phyloP scores from a whole-genome alignment of 139 green algal species.

The Parachlorella kessleri region DNA sequence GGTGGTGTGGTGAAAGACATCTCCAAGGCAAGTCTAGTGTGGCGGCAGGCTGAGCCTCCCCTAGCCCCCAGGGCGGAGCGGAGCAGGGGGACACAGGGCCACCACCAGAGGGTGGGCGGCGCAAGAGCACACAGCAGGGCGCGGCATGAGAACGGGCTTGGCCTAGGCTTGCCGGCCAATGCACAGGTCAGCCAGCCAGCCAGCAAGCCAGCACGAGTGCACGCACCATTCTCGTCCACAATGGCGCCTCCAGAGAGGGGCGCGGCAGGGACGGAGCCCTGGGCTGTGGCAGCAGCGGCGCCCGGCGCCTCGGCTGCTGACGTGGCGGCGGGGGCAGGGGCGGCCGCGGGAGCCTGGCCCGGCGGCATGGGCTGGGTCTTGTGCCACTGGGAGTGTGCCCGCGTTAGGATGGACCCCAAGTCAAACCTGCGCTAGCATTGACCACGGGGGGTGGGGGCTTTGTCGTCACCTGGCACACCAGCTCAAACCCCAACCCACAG shows the following conservation, averaged over 20 bases:
- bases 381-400: slow-evolving; percentile 84
- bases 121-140: too few species aligned
- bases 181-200: too few species aligned
- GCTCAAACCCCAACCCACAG: too few species aligned
- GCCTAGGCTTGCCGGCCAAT: too few species aligned
- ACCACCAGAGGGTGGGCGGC: too few species aligned
- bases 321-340: not conserved
- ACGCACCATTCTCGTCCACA: slow-evolving; percentile 1
- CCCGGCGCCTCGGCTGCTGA: not conserved
- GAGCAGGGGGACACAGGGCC: not conserved
- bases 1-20: not conserved
- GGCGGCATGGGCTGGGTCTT: slow-evolving; percentile 21
- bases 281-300: not conserved
- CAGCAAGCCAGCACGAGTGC: too few species aligned
- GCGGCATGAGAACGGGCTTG: too few species aligned
- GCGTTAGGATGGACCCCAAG: slow-evolving; percentile 95
- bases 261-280: not conserved
- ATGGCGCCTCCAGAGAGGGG: slow-evolving; percentile 12
- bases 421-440: slow-evolving; percentile 95
- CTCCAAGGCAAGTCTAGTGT: too few species aligned
- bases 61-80: too few species aligned
- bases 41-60: too few species aligned
- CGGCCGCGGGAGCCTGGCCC: not conserved
- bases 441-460: too few species aligned
- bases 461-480: too few species aligned